Conservation (phyloP, 768 basidiomycete genomes). For the Leccinum broughii region DNA sequence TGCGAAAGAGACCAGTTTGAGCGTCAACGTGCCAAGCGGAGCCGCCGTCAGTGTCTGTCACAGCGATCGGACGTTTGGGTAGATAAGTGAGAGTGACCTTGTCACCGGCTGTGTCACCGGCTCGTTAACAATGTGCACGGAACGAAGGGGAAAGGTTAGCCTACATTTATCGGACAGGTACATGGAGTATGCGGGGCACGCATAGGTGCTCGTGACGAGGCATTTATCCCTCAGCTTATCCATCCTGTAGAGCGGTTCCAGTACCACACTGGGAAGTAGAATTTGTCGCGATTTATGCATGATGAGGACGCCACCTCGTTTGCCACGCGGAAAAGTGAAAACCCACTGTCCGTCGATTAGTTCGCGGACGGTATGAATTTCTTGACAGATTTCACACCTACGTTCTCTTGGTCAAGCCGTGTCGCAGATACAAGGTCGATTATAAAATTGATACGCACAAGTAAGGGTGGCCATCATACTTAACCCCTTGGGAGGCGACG, state of each 20-base stretch:
- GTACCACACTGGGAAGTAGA: slow-evolving; percentile 19
- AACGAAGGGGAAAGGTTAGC: neutral
- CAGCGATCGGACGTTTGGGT: slow-evolving; percentile 13
- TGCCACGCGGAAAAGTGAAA: slow-evolving; percentile 21
- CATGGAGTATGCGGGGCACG: slow-evolving; percentile 34
- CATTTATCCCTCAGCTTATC: slow-evolving; percentile 28
- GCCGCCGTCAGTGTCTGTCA: neutral
- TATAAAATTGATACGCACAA: neutral
- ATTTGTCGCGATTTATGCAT: slow-evolving; percentile 30
- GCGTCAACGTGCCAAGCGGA: slow-evolving; percentile 22
- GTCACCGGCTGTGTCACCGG: slow-evolving; percentile 17
- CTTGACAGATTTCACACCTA: neutral
- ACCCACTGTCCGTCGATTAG: slow-evolving; percentile 34
- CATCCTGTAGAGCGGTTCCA: slow-evolving; percentile 28
- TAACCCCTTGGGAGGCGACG: slow-evolving; percentile 22
- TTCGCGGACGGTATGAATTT: slow-evolving; percentile 8
- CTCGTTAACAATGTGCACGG: neutral
- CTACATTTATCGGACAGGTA: slow-evolving; percentile 32
- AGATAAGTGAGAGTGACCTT: slow-evolving; percentile 22
- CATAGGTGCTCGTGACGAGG: slow-evolving; percentile 33
- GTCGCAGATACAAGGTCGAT: neutral
- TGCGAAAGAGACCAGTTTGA: slow-evolving; percentile 17
- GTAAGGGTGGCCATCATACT: slow-evolving; percentile 5
- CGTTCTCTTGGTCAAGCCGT: neutral
- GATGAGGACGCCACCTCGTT: slow-evolving; percentile 34